A percentile compares a stretch with the other conserved stretches of the same genome.
phyloP scores from a whole-genome alignment of 352 stramenopile species.

The Globisporangium abappressorium region DNA sequence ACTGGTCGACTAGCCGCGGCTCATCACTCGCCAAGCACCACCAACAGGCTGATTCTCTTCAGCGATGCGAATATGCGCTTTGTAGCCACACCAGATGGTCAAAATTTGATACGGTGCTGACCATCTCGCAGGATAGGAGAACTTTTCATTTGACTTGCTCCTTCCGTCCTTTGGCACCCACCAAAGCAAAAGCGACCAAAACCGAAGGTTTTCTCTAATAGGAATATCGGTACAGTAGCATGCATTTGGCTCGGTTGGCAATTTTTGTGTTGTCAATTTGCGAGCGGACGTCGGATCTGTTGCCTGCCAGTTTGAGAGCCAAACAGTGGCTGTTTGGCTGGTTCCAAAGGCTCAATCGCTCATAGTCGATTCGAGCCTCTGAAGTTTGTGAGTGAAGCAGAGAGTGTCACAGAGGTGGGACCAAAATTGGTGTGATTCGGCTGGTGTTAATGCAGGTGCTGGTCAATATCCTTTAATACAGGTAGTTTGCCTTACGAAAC shows the following conservation, averaged over 20 bases:
- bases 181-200: not conserved
- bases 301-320: not conserved
- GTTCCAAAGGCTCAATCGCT: too few relatives aligned
- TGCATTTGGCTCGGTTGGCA: too few relatives aligned
- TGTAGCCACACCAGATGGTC: not conserved
- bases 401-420: not conserved
- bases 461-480: not conserved
- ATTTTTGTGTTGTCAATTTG: too few relatives aligned
- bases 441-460: not conserved
- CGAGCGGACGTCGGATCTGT: too few relatives aligned
- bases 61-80: not conserved
- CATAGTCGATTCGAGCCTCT: not conserved
- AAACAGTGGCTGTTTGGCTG: not conserved
- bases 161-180: not conserved
- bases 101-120: not conserved
- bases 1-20: not conserved
- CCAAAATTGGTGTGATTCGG: not conserved
- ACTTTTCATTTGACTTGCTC: not conserved
- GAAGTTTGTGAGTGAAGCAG: not conserved
- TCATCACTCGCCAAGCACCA: not conserved
- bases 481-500: not conserved
- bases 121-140: not conserved
- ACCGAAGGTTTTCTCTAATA: not conserved
- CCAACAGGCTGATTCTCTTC: not conserved
- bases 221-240: too few relatives aligned